Evolutionary conservation across 306 rosid genomes (phyloP), one percentile per base, ranked within the genome.

Genomic region (Cajanus cajan): DNA sequence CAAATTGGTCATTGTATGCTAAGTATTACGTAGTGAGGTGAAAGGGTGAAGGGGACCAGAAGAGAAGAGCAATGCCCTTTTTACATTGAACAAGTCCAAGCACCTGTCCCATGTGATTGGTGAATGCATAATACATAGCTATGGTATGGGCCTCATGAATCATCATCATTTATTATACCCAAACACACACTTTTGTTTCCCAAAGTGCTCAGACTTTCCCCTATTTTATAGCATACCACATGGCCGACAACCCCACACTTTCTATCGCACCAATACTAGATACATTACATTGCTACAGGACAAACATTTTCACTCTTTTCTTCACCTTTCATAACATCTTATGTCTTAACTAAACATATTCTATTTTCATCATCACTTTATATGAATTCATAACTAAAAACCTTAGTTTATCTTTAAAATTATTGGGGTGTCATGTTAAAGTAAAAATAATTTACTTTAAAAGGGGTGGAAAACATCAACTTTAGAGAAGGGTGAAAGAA

Each of bases 241-340:
- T 87, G 93, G 90, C 93, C 92, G 91, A 89, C 96, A 85, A 58
- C 69, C 66, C 63, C 78, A 84, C 78, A 85, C 85, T 82, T 81
- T 73, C 51, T 57, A 77, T 91, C 88, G 36, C 81, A 68, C 50
- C 50, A 39, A 80, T 48, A 69, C 59, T 25, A 40, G 2, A 41
- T 41, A 43, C 31, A 28, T n/a, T n/a, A n/a, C n/a, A 13, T 50
- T n/a, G 16, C 18, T 57, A 66, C 78, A 63, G 70, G 1, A 87
- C 12, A 87, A 82, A 24, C 45, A 18, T 25, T 28, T 59, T 11
- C 66, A n/a, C n/a, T n/a, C n/a, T n/a, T n/a, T n/a, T n/a, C n/a
- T n/a, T n/a, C n/a, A n/a, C n/a, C n/a, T n/a, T n/a, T n/a, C n/a
- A n/a, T n/a, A n/a, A n/a, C n/a, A n/a, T n/a, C n/a, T n/a, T n/a